A percentile compares a stretch with the other conserved stretches of the same genome.
phyloP scores from a whole-genome alignment of 2,329 filamentous ascomycete species.

The Cordyceps cicadae region DNA sequence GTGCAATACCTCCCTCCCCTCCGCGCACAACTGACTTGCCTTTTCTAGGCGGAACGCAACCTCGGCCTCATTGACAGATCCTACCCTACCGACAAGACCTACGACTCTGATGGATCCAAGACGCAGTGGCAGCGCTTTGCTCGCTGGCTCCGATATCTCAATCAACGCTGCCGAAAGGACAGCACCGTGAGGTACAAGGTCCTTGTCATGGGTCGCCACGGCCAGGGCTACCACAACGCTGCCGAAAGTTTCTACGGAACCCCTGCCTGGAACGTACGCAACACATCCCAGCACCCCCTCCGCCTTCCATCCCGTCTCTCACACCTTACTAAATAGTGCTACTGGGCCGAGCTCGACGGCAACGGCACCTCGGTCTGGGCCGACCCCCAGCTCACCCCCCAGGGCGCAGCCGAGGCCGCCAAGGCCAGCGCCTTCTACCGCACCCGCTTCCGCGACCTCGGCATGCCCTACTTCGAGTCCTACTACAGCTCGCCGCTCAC shows the following conservation, averaged over 20 bases:
- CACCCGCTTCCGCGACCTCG: slow-evolving; percentile 39
- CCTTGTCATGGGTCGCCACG: slow-evolving; percentile 61
- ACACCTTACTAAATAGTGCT: slow-evolving; percentile 35
- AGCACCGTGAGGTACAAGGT: slow-evolving; percentile 53
- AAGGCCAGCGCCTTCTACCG: slow-evolving; percentile 54
- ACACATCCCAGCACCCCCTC: slow-evolving; percentile 6
- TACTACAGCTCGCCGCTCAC: slow-evolving; percentile 59
- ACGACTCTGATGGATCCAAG: slow-evolving; percentile 30
- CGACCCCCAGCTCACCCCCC: slow-evolving; percentile 52
- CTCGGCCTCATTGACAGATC: slow-evolving; percentile 58
- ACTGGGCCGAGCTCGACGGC: slow-evolving; percentile 57
- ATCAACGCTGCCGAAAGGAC: slow-evolving; percentile 30
- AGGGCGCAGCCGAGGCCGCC: slow-evolving; percentile 48
- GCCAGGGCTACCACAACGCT: slow-evolving; percentile 56
- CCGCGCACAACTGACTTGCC: background rate
- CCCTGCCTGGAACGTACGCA: slow-evolving; percentile 55
- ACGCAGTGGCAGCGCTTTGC: slow-evolving; percentile 60
- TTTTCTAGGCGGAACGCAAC: slow-evolving; percentile 45
- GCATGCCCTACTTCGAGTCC: slow-evolving; percentile 51
- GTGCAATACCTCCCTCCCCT: background rate
- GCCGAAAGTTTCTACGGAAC: slow-evolving; percentile 61
- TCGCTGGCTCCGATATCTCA: slow-evolving; percentile 48
- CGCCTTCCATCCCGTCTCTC: too few relatives aligned
- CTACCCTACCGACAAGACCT: slow-evolving; percentile 46
- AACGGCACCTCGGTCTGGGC: slow-evolving; percentile 56